These are phyloP conservation scores for Myriosclerotinia duriaeana DNA, from an alignment of 2,329 filamentous ascomycete species.

Conservation along the genomic window DNA sequence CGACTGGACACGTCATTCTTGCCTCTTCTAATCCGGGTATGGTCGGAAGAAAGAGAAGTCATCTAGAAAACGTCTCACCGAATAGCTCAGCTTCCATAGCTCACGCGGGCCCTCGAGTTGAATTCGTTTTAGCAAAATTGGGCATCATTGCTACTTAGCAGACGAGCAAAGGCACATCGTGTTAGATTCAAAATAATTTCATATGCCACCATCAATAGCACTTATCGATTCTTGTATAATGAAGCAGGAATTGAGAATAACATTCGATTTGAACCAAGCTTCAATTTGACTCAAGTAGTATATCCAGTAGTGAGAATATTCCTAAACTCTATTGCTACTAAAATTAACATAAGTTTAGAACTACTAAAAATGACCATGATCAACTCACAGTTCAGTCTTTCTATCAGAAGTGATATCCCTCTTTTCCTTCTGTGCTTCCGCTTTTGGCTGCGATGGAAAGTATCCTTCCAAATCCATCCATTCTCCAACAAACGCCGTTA, in stretches of 20 bases:
- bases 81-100: not conserved
- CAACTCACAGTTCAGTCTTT: constrained; percentile 41
- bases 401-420: constrained; percentile 24
- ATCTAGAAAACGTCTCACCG: not conserved
- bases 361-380: constrained; percentile 24
- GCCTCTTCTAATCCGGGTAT: not conserved
- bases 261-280: not conserved
- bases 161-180: not conserved
- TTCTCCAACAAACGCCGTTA: constrained; percentile 82
- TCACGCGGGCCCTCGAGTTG: not conserved
- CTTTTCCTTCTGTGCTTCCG: constrained; percentile 26
- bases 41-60: not conserved
- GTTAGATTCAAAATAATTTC: not conserved
- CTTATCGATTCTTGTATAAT: not conserved
- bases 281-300: not conserved
- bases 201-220: not conserved
- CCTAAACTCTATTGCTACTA: constrained; percentile 16
- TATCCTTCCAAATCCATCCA: constrained; percentile 74
- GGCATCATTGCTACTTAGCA: not conserved
- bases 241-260: not conserved
- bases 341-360: constrained; percentile 17
- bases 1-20: not conserved
- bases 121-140: not conserved
- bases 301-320: not conserved
- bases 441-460: constrained; percentile 31